Conservation (phyloP, 805 yeast species). For the Pichia kluyveri region DNA sequence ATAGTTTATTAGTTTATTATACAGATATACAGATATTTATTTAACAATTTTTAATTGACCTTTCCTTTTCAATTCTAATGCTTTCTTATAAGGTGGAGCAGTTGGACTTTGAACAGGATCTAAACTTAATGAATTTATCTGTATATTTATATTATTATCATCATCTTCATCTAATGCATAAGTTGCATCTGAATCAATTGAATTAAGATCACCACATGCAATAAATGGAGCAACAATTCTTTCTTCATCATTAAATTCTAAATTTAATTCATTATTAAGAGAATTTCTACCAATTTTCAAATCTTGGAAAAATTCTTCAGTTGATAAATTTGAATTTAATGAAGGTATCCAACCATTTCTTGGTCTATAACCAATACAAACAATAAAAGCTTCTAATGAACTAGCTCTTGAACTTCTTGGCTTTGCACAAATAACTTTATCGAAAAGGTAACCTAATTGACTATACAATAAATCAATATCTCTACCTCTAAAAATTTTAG, state of each 20-base stretch:
- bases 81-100: slow-evolving; percentile 93
- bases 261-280: slow-evolving; percentile 30
- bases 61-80: slow-evolving; percentile 74
- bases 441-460: slow-evolving; percentile 83
- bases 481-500: slow-evolving; percentile 92
- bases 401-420: slow-evolving; percentile 95
- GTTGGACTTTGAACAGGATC: slow-evolving; percentile 96
- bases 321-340: slow-evolving; percentile 41
- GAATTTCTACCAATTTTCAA: slow-evolving; percentile 46
- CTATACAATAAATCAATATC: slow-evolving; percentile 90
- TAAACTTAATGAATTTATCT: slow-evolving; percentile 33
- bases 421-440: slow-evolving; percentile 85
- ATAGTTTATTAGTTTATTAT: neutral
- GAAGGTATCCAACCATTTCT: too few relatives aligned
- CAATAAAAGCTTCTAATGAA: slow-evolving; percentile 88
- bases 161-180: slow-evolving; percentile 46
- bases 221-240: slow-evolving; percentile 81
- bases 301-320: slow-evolving; percentile 76
- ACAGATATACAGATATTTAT: slow-evolving; percentile 2
- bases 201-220: slow-evolving; percentile 85
- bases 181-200: slow-evolving; percentile 93
- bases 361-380: slow-evolving; percentile 66
- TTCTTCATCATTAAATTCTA: slow-evolving; percentile 48
- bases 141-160: slow-evolving; percentile 12
- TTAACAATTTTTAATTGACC: slow-evolving; percentile 39